Evolutionary conservation across 1,139 yeast species (phyloP).

Genomic region (Diutina catenulata): DNA sequence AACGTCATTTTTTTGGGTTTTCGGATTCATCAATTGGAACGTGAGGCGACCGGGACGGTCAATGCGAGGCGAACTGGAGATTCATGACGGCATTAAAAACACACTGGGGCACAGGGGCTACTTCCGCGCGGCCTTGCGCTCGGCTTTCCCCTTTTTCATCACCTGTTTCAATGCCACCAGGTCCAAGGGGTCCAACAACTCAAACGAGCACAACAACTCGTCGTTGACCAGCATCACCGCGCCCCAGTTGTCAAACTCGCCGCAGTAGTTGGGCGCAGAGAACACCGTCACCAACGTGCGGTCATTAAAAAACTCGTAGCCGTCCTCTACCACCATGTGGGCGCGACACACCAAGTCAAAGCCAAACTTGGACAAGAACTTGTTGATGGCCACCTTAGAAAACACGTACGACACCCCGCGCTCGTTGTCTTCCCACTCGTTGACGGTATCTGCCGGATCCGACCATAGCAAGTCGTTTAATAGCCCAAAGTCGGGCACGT

Average conservation of each 20-base stretch:
- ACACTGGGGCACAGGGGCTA: no score
- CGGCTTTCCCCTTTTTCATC: constrained; percentile 78
- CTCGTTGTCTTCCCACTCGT: constrained; percentile 98
- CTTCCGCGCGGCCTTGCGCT: constrained; percentile 33
- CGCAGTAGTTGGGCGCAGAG: constrained; percentile 95
- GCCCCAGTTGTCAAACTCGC: constrained; percentile 98
- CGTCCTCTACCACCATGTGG: constrained; percentile 98
- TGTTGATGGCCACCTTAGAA: constrained; percentile 84
- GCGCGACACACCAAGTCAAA: constrained; percentile 95
- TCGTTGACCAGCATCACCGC: constrained; percentile 97
- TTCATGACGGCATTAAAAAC: no score
- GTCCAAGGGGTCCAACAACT: constrained; percentile 86
- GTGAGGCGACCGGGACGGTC: no score
- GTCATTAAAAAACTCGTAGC: constrained; percentile 93
- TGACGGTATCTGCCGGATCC: constrained; percentile 88
- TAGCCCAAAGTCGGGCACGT: constrained; percentile 92
- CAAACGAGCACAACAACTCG: constrained; percentile 84
- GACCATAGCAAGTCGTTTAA: constrained; percentile 91
- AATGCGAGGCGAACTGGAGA: no score
- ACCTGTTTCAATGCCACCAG: constrained; percentile 87
- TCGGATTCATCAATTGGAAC: no score
- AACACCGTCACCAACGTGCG: constrained; percentile 89
- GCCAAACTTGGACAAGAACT: constrained; percentile 76
- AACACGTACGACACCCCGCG: constrained; percentile 96
- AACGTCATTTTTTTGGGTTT: no score